Conservation (phyloP, 2,329 filamentous ascomycete species). For the Albophoma yamanashiensis region DNA sequence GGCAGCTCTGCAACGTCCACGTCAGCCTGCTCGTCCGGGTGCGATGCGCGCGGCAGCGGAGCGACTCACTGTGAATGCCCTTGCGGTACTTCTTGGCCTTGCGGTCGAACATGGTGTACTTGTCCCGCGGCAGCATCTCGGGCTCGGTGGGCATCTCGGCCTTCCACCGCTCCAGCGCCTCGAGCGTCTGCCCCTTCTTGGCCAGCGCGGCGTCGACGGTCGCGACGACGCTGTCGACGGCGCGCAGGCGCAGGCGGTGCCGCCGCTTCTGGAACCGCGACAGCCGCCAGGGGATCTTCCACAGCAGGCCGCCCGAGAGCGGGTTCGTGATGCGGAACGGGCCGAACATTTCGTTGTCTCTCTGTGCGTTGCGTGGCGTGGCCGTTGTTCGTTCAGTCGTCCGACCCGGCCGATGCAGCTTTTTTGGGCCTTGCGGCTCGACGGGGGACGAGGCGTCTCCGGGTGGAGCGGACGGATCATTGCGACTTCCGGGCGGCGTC, state of each 20-base stretch:
- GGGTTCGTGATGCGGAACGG: conserved; percentile 70
- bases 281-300: conserved; percentile 97
- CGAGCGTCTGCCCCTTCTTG: conserved; percentile 60
- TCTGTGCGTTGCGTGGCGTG: not conserved
- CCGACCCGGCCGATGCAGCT: not conserved
- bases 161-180: conserved; percentile 84
- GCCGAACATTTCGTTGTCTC: conserved; percentile 58
- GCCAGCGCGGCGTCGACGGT: conserved; percentile 70
- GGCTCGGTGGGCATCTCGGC: conserved; percentile 88
- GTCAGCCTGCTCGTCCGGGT: conserved; percentile 7
- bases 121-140: conserved; percentile 93
- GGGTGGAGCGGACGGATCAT: conserved; percentile 20
- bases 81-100: conserved; percentile 95
- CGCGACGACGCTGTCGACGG: conserved; percentile 79
- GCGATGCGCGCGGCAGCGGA: not conserved
- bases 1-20: conserved; percentile 48
- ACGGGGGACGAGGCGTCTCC: not conserved
- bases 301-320: conserved; percentile 71
- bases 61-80: conserved; percentile 82
- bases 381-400: not conserved
- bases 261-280: conserved; percentile 84
- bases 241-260: conserved; percentile 70
- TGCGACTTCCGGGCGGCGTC: conserved; percentile 9
- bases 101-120: conserved; percentile 95
- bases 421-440: not conserved